A percentile compares a stretch with the other conserved stretches of the same genome.
Evolutionary conservation across 2,329 filamentous ascomycete species (phyloP).

Genomic region (Lasiodiplodia theobromae): DNA sequence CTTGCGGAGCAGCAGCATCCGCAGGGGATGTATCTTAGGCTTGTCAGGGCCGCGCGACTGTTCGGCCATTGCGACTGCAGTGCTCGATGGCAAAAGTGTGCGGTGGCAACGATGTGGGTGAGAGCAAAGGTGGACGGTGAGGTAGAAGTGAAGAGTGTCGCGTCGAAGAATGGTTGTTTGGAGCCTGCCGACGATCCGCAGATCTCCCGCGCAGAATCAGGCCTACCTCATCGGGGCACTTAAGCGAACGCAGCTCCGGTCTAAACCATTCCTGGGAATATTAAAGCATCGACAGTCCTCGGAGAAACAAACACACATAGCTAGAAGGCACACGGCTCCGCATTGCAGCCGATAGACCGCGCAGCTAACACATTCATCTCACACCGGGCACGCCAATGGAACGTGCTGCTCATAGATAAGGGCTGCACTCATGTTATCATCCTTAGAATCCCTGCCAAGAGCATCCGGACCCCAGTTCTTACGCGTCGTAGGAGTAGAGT

Average conservation of each 20-base stretch:
- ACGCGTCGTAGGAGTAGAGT: no score
- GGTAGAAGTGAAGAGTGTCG: background rate
- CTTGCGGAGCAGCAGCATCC: no score
- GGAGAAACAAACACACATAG: background rate
- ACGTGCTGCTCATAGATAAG: background rate
- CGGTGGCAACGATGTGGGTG: no score
- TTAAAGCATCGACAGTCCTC: background rate
- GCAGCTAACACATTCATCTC: background rate
- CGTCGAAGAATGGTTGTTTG: background rate
- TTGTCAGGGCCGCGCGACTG: no score
- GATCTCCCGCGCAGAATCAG: slow-evolving; percentile 12
- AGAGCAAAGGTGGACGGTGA: no score
- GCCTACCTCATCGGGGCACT: background rate
- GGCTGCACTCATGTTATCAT: background rate
- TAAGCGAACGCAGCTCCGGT: background rate
- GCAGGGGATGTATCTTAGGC: no score
- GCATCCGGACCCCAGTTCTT: background rate
- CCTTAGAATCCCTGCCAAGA: background rate
- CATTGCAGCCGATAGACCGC: background rate
- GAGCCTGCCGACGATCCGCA: slow-evolving; percentile 16
- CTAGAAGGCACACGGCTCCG: background rate
- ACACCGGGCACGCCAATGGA: background rate
- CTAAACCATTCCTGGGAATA: background rate
- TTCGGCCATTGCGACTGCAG: no score
- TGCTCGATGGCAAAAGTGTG: no score